A percentile compares a stretch with the other conserved stretches of the same genome.
Conservation (phyloP, 1,284 basidiomycete genomes). For the Inonotus obliquus region DNA sequence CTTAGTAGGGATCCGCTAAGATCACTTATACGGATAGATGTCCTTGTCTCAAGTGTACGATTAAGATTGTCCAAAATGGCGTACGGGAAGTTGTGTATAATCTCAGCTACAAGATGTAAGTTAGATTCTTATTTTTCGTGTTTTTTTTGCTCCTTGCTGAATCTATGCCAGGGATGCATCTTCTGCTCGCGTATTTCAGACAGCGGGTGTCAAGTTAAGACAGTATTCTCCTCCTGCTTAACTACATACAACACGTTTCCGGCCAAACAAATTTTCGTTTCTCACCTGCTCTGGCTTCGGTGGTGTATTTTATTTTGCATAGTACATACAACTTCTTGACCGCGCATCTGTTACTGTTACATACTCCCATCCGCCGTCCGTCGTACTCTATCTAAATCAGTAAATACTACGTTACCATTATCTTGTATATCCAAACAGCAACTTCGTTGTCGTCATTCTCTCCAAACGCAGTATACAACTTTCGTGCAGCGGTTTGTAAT, state of each 20-base stretch:
- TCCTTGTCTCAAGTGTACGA: conserved; percentile 91
- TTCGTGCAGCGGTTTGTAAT: too few relatives aligned
- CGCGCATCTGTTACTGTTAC: not conserved
- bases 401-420: conserved; percentile 26
- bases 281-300: not conserved
- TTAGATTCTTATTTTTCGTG: conserved; percentile 10
- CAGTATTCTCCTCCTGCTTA: conserved; percentile 45
- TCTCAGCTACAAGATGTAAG: conserved; percentile 91
- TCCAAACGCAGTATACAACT: too few relatives aligned
- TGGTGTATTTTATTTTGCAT: not conserved
- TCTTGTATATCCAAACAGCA: not conserved
- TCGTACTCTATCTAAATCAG: conserved; percentile 1
- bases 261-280: not conserved
- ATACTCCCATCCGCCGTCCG: not conserved
- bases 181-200: conserved; percentile 69
- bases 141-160: not conserved
- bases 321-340: not conserved
- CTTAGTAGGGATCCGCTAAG: not conserved
- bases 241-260: not conserved
- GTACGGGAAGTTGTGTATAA: conserved; percentile 95
- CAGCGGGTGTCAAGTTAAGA: conserved; percentile 76
- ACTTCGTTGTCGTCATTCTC: too few relatives aligned
- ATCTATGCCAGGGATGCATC: conserved; percentile 61
- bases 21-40: conserved; percentile 52
- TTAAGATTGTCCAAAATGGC: conserved; percentile 96